Evolutionary conservation across 306 rosid genomes (phyloP).

Genomic region (Neltuma alba): DNA sequence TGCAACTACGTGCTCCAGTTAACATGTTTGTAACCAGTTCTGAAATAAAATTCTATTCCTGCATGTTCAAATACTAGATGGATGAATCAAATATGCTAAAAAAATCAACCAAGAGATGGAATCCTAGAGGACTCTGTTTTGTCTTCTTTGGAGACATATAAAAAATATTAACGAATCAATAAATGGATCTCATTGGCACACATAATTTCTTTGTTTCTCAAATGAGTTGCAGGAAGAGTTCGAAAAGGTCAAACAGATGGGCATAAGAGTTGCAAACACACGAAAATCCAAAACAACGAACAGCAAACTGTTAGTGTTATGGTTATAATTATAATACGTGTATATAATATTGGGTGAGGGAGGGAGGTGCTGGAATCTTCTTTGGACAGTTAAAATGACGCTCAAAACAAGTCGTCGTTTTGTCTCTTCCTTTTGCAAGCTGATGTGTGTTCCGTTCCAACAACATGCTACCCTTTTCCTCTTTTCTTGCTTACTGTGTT

Average conservation of each 20-base stretch:
- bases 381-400: constrained; percentile 1
- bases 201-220: background rate
- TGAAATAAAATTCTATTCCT: background rate
- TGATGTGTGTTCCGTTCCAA: background rate
- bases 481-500: background rate
- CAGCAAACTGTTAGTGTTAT: background rate
- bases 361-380: background rate
- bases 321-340: background rate
- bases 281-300: background rate
- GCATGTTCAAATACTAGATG: background rate
- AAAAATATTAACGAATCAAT: too few relatives aligned
- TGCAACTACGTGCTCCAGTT: background rate
- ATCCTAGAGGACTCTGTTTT: background rate
- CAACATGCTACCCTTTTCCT: background rate
- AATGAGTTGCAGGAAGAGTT: background rate
- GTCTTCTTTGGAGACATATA: background rate
- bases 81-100: background rate
- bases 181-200: too few relatives aligned
- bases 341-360: background rate
- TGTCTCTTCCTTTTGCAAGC: background rate
- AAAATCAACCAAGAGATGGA: background rate
- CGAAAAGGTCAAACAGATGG: background rate
- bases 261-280: background rate
- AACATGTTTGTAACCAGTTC: background rate
- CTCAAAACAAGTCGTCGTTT: background rate